Conservation (phyloP, 768 basidiomycete genomes). For the Gloeopeniophorella convolvens region DNA sequence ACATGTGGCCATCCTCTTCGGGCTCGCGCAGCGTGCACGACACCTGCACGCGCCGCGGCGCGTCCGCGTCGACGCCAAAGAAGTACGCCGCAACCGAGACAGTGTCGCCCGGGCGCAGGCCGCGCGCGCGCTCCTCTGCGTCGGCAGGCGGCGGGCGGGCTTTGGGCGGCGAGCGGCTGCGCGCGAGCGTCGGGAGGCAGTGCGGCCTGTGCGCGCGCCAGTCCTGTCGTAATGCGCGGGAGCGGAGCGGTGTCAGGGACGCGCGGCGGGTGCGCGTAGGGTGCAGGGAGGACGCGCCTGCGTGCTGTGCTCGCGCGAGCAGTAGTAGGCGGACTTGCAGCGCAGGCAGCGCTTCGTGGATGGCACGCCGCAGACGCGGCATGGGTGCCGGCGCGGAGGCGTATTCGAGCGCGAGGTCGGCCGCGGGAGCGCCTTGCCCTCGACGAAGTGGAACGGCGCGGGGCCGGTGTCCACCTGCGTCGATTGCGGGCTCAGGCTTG, state of each 20-base stretch:
- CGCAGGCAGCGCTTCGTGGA: constrained; percentile 10
- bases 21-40: constrained; percentile 7
- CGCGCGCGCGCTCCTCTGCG: constrained; percentile 4
- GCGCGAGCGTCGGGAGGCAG: constrained; percentile 8
- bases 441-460: constrained; percentile 1
- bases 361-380: constrained; percentile 15
- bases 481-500: not conserved
- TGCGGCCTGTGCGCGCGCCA: constrained; percentile 13
- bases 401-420: not conserved
- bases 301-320: constrained; percentile 8
- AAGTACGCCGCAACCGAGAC: constrained; percentile 11
- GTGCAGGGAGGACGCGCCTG: not conserved
- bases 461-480: not conserved
- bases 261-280: too few species aligned
- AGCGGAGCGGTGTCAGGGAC: not conserved
- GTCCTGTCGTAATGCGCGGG: constrained; percentile 4
- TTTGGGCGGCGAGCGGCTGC: constrained; percentile 13
- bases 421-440: constrained; percentile 1
- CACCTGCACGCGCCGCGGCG: constrained; percentile 10
- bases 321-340: constrained; percentile 16
- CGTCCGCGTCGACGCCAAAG: constrained; percentile 11
- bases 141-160: constrained; percentile 11
- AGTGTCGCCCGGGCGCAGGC: constrained; percentile 10
- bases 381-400: constrained; percentile 10
- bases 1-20: constrained; percentile 15